These are phyloP conservation scores for Microdochium paspali DNA, from an alignment of 2,329 filamentous ascomycete species.

Conservation along the genomic window DNA sequence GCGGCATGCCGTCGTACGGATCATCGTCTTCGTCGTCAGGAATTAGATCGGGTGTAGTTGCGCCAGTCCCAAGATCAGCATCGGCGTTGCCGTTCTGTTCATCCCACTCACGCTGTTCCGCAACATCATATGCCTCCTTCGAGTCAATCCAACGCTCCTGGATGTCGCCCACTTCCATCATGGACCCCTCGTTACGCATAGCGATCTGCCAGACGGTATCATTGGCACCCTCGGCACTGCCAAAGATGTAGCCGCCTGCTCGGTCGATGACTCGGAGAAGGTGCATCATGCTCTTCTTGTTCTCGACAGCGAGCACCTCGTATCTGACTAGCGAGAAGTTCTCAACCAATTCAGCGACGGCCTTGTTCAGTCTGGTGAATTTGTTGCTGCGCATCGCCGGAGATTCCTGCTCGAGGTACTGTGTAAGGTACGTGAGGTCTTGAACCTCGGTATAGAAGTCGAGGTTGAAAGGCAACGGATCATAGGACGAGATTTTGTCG, in stretches of 20 bases:
- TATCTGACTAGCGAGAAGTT: constrained; percentile 86
- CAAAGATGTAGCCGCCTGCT: constrained; percentile 88
- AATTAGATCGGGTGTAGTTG: constrained; percentile 21
- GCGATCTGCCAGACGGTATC: constrained; percentile 97
- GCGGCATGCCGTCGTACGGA: constrained; percentile 41
- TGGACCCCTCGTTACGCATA: constrained; percentile 66
- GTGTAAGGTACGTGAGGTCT: constrained; percentile 76
- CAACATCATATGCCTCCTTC: constrained; percentile 77
- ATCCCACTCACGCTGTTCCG: constrained; percentile 66
- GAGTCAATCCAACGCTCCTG: constrained; percentile 94
- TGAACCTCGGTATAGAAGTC: constrained; percentile 98
- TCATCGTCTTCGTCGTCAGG: constrained; percentile 25
- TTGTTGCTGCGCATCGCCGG: constrained; percentile 61
- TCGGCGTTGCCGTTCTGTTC: constrained; percentile 54
- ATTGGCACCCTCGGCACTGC: constrained; percentile 80
- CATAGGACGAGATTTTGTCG: constrained; percentile 81
- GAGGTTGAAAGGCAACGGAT: constrained; percentile 84
- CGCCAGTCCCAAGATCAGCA: constrained; percentile 17
- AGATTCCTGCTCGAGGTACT: constrained; percentile 70
- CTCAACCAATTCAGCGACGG: constrained; percentile 78
- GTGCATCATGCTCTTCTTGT: constrained; percentile 95
- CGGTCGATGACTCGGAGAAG: constrained; percentile 83
- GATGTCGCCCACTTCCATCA: constrained; percentile 78
- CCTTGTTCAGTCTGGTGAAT: constrained; percentile 76
- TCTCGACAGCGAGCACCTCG: constrained; percentile 90